Evolutionary conservation across 2,329 filamentous ascomycete genomes (phyloP), one percentile per base, ranked within the genome.

Genomic region (Xylariomycetidae sp.): DNA sequence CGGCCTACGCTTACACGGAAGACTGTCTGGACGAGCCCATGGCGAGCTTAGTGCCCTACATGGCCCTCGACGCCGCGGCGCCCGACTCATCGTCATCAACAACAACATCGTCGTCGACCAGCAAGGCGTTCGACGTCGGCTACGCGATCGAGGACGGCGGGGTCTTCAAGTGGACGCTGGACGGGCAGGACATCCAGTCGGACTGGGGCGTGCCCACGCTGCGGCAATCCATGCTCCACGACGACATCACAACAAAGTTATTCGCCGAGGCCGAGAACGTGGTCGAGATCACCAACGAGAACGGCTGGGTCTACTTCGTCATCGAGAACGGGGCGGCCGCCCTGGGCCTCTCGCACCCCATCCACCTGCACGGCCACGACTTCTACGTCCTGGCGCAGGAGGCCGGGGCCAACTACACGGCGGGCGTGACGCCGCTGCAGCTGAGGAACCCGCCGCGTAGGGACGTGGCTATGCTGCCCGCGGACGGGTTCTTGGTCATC

Each of bases 201-300:
- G 56, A 72, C 37, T 72, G 69, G 57, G 53, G 50, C 5, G 48
- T 66, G 18, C 70, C 70, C 8, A 72, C 69, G 0, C 52, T 66
- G n/a, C 44, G 39, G 16, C 45, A 56, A 36, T 41, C 57, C 8
- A 40, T 51, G 11, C n/a, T n/a, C n/a, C n/a, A n/a, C n/a, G 34
- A 49, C 14, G 40, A 43, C 25, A 31, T 42, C 4, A 37, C 35
- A 3, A 30, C 44, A n/a, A n/a, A n/a, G n/a, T n/a, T n/a, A 25
- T 53, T 49, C 32, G 45, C 42, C 4, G 25, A 26, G 2, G 36
- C 41, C 11, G 46, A 52, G 38, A 51, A 53, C 18, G 50, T 60
- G 8, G 38, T 56, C 12, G 22, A 37, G 4, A 34, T 58, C 6
- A 34, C 43, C 30, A 38, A 44, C 4, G 41, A 29, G 12, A 34